Evolutionary conservation across 768 basidiomycete species (phyloP), one percentile per base, ranked within the genome.

Genomic region (Pisolithus microcarpus): DNA sequence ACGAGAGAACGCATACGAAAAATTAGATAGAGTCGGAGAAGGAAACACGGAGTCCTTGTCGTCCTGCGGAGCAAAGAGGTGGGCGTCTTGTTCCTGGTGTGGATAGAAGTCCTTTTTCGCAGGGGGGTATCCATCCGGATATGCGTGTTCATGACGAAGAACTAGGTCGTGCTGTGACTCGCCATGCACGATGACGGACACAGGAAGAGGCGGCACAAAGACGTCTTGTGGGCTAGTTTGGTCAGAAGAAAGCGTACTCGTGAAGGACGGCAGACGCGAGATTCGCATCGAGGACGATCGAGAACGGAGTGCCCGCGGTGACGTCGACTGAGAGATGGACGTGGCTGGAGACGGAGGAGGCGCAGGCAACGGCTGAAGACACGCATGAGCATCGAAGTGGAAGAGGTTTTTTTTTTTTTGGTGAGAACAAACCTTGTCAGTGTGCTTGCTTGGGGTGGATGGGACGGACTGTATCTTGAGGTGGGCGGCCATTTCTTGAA

Each of bases 401-500:
- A 40, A 36, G 40, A 10, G 19, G n/a, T n/a, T 13, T 26, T 26
- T 26, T 26, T 26, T 26, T 26, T 5, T 6, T 5, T 26, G 3
- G 21, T 50, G 21, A n/a, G 4, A 7, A 23, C 40, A 30, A 5
- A 54, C 53, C 49, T 53, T 54, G 28, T 56, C 53, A 16, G 31
- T 7, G 15, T 34, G 28, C 43, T 51, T 51, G 53, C 43, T 46
- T 2, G 6, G 68, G 1, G 56, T 48, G 52, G 53, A 58, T 0
- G 36, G 45, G 3, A 38, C 26, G 0, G 47, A 38, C 1, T 57
- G 48, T 1, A 60, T 52, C 18, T 62, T 60, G 55, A 57, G 66
- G 30, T 58, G 60, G 0, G 30, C 30, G 4, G 61, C 56, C 69
- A 70, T 70, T 55, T 70, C 66, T 30, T 65, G 68, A 4, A 70